Conservation (phyloP, 805 yeast species). For the Groenewaldozyma tartarivorans region DNA sequence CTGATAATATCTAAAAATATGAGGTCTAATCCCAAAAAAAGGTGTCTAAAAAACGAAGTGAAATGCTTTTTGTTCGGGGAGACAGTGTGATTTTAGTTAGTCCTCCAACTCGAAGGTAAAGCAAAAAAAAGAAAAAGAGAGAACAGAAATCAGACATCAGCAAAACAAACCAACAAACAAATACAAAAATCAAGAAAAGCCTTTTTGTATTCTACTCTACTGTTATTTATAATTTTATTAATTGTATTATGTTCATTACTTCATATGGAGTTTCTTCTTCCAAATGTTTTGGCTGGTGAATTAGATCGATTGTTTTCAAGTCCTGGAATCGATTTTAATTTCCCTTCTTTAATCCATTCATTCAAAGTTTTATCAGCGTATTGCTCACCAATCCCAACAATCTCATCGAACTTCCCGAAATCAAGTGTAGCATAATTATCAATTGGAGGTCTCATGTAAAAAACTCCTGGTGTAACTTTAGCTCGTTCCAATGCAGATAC, state of each 20-base stretch:
- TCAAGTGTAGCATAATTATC: conserved; percentile 87
- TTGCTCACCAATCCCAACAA: conserved; percentile 66
- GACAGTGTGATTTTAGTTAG: conserved; percentile 86
- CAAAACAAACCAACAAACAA: background rate
- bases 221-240: background rate
- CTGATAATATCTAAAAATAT: conserved; percentile 22
- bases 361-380: conserved; percentile 57
- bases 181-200: conserved; percentile 1
- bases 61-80: conserved; percentile 95
- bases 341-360: conserved; percentile 41
- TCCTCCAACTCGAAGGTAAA: conserved; percentile 23
- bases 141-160: background rate
- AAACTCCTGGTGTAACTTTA: conserved; percentile 72
- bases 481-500: conserved; percentile 89
- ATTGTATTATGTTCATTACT: background rate
- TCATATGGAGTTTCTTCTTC: conserved; percentile 54
- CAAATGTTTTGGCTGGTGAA: conserved; percentile 24
- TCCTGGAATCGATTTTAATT: conserved; percentile 58
- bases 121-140: background rate
- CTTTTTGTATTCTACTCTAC: background rate
- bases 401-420: conserved; percentile 85
- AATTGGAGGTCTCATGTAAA: conserved; percentile 88
- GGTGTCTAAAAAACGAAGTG: conserved; percentile 49
- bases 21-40: conserved; percentile 23
- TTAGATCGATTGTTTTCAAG: conserved; percentile 21